phyloP scores from a whole-genome alignment of 148 eudicot genomes.

The Vaccinium darrowii region DNA sequence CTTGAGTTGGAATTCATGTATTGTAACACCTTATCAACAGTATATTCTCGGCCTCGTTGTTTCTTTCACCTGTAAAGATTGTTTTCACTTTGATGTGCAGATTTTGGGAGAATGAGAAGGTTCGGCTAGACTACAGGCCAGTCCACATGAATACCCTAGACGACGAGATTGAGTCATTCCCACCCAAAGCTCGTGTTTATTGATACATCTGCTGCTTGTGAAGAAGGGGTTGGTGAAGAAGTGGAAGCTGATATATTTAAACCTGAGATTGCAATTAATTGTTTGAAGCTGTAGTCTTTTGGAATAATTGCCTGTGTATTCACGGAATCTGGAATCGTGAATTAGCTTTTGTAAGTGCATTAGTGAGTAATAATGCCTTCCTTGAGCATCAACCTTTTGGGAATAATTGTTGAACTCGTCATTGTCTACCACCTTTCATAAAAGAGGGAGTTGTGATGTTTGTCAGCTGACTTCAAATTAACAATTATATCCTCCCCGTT shows the following conservation, averaged over 20 bases:
- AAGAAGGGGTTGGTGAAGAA: neutral
- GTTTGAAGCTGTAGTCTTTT: neutral
- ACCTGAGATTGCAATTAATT: slow-evolving; percentile 15
- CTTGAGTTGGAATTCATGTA: neutral
- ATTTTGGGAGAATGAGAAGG: slow-evolving; percentile 86
- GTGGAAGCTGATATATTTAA: neutral
- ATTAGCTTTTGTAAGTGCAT: slow-evolving; percentile 8
- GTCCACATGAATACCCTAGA: slow-evolving; percentile 92
- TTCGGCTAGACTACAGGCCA: slow-evolving; percentile 78
- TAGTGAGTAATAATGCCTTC: neutral
- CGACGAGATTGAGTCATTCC: slow-evolving; percentile 80
- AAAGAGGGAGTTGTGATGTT: too few relatives aligned
- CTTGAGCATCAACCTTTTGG: neutral
- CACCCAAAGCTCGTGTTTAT: slow-evolving; percentile 91
- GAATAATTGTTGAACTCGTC: neutral
- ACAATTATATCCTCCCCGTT: too few relatives aligned
- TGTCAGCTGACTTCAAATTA: too few relatives aligned
- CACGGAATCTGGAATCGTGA: neutral
- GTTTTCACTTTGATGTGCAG: slow-evolving; percentile 33
- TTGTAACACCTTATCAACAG: neutral
- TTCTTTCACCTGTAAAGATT: neutral
- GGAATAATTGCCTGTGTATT: slow-evolving; percentile 18
- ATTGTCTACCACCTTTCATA: neutral
- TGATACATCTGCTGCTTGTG: slow-evolving; percentile 21
- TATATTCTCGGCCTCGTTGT: neutral